phyloP scores from a whole-genome alignment of 345 rosid genomes.

The Dipteronia dyeriana region DNA sequence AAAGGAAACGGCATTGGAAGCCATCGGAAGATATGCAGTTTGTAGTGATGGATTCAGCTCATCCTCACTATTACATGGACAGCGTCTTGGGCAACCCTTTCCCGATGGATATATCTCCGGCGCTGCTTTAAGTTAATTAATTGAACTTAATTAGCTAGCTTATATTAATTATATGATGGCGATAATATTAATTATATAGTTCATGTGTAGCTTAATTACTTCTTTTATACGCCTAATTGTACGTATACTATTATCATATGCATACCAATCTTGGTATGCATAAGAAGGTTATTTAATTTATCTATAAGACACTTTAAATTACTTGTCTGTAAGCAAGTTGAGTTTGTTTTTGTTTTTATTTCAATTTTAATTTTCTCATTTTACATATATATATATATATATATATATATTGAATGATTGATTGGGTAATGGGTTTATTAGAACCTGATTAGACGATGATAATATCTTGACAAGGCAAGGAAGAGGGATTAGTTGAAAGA shows the following conservation, averaged over 20 bases:
- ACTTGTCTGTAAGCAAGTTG: not conserved
- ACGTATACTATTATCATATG: constrained; percentile 3
- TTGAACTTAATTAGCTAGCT: constrained; percentile 12
- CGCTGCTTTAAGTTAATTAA: constrained; percentile 9
- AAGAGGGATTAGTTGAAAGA: too few species aligned
- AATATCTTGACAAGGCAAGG: too few species aligned
- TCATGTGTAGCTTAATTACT: not conserved
- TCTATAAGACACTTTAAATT: not conserved
- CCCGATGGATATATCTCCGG: constrained; percentile 35
- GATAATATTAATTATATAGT: not conserved
- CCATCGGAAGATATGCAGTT: constrained; percentile 36
- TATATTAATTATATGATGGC: not conserved
- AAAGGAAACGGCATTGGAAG: constrained; percentile 43
- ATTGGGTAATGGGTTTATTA: too few species aligned
- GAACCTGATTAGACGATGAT: too few species aligned
- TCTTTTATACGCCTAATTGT: constrained; percentile 4
- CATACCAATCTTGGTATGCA: not conserved
- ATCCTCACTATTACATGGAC: constrained; percentile 41
- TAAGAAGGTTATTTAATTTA: constrained; percentile 2
- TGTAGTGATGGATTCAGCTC: constrained; percentile 29
- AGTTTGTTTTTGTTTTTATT: not conserved
- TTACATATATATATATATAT: too few species aligned
- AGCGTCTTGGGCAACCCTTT: constrained; percentile 38
- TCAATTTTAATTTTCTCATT: too few species aligned
- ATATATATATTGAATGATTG: too few species aligned